phyloP scores from a whole-genome alignment of 352 stramenopile species.

The Globisporangium mamillatum region DNA sequence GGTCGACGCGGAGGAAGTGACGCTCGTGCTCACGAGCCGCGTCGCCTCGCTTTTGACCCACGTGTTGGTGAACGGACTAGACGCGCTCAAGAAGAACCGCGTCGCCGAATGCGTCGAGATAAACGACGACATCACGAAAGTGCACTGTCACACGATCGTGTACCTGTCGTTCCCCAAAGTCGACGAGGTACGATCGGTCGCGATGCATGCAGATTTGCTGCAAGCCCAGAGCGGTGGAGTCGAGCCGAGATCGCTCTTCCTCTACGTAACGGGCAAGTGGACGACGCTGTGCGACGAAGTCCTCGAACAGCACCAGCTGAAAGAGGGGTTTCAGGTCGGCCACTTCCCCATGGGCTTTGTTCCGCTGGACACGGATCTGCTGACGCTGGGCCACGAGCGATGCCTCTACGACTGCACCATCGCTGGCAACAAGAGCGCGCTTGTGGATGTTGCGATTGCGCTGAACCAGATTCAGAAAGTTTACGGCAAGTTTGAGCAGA shows the following conservation, averaged over 20 bases:
- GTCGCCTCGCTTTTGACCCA: conserved; percentile 59
- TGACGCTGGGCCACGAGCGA: conserved; percentile 53
- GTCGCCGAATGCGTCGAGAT: conserved; percentile 61
- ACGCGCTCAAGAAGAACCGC: conserved; percentile 30
- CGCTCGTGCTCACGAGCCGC: conserved; percentile 53
- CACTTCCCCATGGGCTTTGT: conserved; percentile 52
- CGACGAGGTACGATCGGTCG: conserved; percentile 44
- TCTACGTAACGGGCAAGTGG: conserved; percentile 51
- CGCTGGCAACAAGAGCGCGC: conserved; percentile 38
- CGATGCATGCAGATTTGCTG: conserved; percentile 40
- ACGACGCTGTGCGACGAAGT: conserved; percentile 48
- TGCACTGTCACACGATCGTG: conserved; percentile 32
- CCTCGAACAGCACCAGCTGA: conserved; percentile 31
- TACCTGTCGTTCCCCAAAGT: conserved; percentile 46
- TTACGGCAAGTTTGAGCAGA: conserved; percentile 55
- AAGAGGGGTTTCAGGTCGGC: conserved; percentile 38
- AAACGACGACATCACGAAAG: conserved; percentile 35
- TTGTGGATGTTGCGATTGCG: conserved; percentile 47
- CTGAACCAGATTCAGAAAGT: conserved; percentile 52
- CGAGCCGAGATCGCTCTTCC: conserved; percentile 19
- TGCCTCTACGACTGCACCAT: conserved; percentile 56
- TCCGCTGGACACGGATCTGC: conserved; percentile 52
- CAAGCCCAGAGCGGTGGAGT: conserved; percentile 17
- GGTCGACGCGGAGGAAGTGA: conserved; percentile 31
- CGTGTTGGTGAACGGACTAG: conserved; percentile 47